phyloP scores from a whole-genome alignment of 2,329 filamentous ascomycete species.

The Myriosclerotinia scirpicola region DNA sequence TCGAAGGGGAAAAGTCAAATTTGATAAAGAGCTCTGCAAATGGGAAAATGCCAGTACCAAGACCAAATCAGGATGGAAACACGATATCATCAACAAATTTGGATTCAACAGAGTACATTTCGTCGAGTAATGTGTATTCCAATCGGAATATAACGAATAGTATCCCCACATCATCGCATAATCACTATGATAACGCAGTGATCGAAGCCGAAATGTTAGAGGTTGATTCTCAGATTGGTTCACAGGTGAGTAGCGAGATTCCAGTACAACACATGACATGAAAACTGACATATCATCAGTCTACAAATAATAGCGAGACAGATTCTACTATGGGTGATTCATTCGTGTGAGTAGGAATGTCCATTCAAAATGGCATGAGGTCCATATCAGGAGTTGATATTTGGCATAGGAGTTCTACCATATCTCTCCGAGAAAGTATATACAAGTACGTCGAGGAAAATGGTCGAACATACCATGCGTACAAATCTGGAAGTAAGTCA shows the following conservation, averaged over 20 bases:
- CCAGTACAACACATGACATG: neutral
- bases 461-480: constrained; percentile 34
- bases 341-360: neutral
- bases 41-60: neutral
- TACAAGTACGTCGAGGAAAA: constrained; percentile 42
- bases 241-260: neutral
- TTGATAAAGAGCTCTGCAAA: too few relatives aligned
- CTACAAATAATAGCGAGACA: neutral
- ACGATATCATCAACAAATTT: neutral
- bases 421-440: constrained; percentile 40
- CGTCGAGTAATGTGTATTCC: neutral
- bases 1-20: neutral
- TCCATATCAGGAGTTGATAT: neutral
- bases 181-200: neutral
- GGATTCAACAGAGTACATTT: neutral
- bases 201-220: neutral
- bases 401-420: constrained; percentile 23
- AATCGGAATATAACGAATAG: neutral
- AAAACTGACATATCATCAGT: neutral
- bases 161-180: neutral
- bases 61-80: neutral
- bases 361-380: neutral
- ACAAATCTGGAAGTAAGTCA: constrained; percentile 30
- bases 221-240: neutral
- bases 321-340: constrained; percentile 9